Evolutionary conservation across 257 asterid species (phyloP), one percentile per base, ranked within the genome.

Genomic region (Catharanthus roseus): DNA sequence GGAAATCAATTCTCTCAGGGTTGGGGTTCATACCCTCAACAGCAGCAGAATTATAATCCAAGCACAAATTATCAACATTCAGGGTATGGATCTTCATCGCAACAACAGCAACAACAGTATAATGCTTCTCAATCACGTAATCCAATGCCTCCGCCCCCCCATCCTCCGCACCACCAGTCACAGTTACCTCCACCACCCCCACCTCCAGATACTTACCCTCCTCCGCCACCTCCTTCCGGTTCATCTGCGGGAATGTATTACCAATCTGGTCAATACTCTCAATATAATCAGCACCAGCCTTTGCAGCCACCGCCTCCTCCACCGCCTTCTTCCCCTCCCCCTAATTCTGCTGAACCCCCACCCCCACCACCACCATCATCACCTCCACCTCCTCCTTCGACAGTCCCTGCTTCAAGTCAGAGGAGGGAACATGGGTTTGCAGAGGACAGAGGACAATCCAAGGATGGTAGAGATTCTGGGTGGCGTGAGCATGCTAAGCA

Each of bases 171-270:
- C 8, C 85, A 85, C 3, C 84, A 83, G 63, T 84, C 80, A 23
- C 89, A 79, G 7, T 77, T 85, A 0, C 93, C 87, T 42, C 95
- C 91, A 0, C 91, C 93, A 0, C 96, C 98, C 0, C 97, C 96
- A 0, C 96, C 89, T 1, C 89, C 86, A 9, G 97, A 88, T 64
- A 82, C 86, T 58, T 87, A 78, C 67, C 96, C 88, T 65, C 95
- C 88, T 54, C 72, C 90, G 33, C 85, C 90, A 41, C 87, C 90
- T 2, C 85, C 90, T 31, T 74, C 93, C 83, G 79, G 63, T 72
- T 76, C 78, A 19, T 71, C 80, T 38, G 57, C 75, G 45, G 60
- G 80, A 71, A 24, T 74, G 58, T 84, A 81, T 64, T 80, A 83
- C 68, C 79, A 83, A 13, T 72, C 87, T 38, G 81, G 81, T 39